Percentiles rank a stretch among this genome's conserved stretches.
Evolutionary conservation across 306 rosid species (phyloP).

Genomic region (Vigna angularis): DNA sequence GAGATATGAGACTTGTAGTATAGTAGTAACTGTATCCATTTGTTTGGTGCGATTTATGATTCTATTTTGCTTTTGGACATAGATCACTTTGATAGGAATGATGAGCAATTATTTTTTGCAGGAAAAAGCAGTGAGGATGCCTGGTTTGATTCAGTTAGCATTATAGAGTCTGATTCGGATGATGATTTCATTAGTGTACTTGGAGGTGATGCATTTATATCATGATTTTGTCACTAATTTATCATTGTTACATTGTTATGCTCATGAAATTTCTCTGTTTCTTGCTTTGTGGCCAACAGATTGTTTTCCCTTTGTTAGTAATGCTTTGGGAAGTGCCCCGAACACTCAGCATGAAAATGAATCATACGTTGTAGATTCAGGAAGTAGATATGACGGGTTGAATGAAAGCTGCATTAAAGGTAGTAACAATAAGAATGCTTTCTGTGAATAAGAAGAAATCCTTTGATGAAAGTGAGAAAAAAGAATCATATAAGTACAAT

Average conservation of each 20-base stretch:
- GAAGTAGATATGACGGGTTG: neutral
- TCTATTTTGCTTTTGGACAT: constrained; percentile 1
- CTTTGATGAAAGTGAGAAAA: neutral
- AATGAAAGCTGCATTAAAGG: neutral
- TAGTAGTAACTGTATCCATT: neutral
- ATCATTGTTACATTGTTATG: neutral
- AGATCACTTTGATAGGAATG: neutral
- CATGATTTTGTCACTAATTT: neutral
- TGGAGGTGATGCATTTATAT: constrained; percentile 58
- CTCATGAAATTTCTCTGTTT: constrained; percentile 14
- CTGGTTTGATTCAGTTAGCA: constrained; percentile 78
- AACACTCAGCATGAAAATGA: neutral
- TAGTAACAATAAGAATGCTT: neutral
- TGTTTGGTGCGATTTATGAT: neutral
- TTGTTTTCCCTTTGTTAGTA: neutral
- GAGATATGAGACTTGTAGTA: neutral
- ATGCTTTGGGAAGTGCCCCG: constrained; percentile 9
- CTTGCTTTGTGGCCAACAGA: constrained; percentile 11
- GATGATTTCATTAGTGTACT: constrained; percentile 72
- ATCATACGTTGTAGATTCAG: constrained; percentile 11
- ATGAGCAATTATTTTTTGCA: constrained; percentile 31
- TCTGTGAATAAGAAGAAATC: neutral
- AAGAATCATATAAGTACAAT: neutral
- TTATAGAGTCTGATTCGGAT: constrained; percentile 73
- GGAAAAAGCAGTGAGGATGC: constrained; percentile 67